Percentiles rank a stretch among this genome's conserved stretches.
Conservation (phyloP, 164 flowering plant genomes). For the Liquidambar formosana region DNA sequence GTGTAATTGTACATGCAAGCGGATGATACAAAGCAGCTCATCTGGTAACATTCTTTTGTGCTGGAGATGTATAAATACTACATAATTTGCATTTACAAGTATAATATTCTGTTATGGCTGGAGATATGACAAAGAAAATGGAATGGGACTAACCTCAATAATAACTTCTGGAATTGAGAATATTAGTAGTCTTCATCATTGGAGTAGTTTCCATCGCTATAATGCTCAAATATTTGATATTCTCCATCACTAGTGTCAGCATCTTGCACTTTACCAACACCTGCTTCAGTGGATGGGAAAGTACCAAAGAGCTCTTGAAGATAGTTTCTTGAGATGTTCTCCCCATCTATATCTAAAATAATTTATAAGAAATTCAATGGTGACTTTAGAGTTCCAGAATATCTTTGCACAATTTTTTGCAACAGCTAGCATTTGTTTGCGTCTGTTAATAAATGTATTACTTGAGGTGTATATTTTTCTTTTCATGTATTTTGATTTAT, state of each 20-base stretch:
- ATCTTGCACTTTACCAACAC: conserved; percentile 25
- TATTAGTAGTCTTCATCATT: conserved; percentile 29
- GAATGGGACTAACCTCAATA: conserved; percentile 2
- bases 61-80: too few species aligned
- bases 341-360: conserved; percentile 42
- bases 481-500: too few species aligned
- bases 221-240: conserved; percentile 72
- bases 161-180: background rate
- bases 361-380: conserved; percentile 36
- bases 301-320: conserved; percentile 78
- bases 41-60: too few species aligned
- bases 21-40: too few species aligned
- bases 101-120: background rate
- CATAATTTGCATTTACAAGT: background rate
- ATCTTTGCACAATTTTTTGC: background rate
- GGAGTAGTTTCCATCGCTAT: conserved; percentile 38
- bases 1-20: too few species aligned
- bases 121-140: background rate
- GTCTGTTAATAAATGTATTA: too few species aligned
- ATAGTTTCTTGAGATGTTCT: conserved; percentile 59
- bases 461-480: too few species aligned
- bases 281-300: conserved; percentile 48
- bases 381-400: background rate
- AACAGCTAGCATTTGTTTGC: too few species aligned
- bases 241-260: conserved; percentile 55